Evolutionary conservation across 306 rosid genomes (phyloP).

Genomic region (Cyclanthera cordifolia): DNA sequence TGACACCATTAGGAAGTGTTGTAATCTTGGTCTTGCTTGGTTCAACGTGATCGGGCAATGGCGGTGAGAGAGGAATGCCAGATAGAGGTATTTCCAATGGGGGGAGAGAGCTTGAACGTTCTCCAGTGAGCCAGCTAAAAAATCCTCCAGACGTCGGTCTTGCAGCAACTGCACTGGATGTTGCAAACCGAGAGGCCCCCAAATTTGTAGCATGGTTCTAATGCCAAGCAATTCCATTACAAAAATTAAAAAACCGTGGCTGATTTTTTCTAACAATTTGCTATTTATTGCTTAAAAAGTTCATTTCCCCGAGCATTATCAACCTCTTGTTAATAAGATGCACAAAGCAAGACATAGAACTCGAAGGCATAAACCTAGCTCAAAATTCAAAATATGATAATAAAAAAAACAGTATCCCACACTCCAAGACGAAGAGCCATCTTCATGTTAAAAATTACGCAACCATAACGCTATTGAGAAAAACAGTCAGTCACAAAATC

Average conservation of each 20-base stretch:
- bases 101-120: conserved; percentile 43
- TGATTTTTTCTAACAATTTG: conserved; percentile 7
- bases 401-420: not conserved
- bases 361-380: not conserved
- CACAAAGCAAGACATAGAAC: not conserved
- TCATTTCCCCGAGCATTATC: not conserved
- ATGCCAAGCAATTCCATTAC: not conserved
- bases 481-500: not conserved
- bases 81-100: conserved; percentile 41
- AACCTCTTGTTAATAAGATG: conserved; percentile 4
- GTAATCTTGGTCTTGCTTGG: conserved; percentile 68
- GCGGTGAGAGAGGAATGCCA: conserved; percentile 49
- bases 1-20: conserved; percentile 66
- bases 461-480: not conserved
- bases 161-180: conserved; percentile 47
- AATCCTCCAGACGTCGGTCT: conserved; percentile 45
- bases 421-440: not conserved
- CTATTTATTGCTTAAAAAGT: not conserved
- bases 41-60: conserved; percentile 56
- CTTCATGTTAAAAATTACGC: not conserved
- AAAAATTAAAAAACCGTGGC: not conserved
- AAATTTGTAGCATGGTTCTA: conserved; percentile 48
- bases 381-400: not conserved
- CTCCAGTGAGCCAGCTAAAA: conserved; percentile 76
- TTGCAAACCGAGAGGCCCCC: conserved; percentile 47